Evolutionary conservation across 805 yeast genomes (phyloP).

Genomic region (Candida pseudofarinosa): DNA sequence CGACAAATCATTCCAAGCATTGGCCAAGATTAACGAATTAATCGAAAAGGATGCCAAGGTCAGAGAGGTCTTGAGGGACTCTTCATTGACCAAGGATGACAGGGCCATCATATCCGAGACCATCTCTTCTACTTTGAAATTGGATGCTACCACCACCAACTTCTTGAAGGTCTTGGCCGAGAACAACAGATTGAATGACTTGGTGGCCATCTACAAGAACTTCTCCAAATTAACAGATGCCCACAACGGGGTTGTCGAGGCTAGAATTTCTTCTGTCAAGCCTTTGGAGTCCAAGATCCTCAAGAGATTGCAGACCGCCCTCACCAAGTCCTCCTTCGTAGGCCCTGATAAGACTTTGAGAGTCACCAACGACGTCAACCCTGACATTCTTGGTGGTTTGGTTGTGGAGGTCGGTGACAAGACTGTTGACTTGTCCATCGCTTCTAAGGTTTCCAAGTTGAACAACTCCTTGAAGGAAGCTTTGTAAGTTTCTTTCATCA

Average conservation of each 20-base stretch:
- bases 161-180: slow-evolving; percentile 83
- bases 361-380: slow-evolving; percentile 77
- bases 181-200: slow-evolving; percentile 83
- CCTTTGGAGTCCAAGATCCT: slow-evolving; percentile 79
- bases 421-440: slow-evolving; percentile 89
- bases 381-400: slow-evolving; percentile 93
- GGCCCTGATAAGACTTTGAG: slow-evolving; percentile 84
- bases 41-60: slow-evolving; percentile 63
- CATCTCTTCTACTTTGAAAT: slow-evolving; percentile 43
- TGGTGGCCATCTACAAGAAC: slow-evolving; percentile 62
- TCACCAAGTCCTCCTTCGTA: slow-evolving; percentile 73
- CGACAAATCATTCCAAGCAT: slow-evolving; percentile 64
- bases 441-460: slow-evolving; percentile 79
- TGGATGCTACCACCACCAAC: slow-evolving; percentile 73
- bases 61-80: slow-evolving; percentile 63
- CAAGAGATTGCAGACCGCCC: slow-evolving; percentile 72
- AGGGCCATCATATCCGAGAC: slow-evolving; percentile 67
- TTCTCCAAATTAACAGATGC: slow-evolving; percentile 81
- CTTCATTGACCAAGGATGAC: slow-evolving; percentile 74
- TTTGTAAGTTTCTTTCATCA: slow-evolving; percentile 46
- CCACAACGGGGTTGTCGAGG: slow-evolving; percentile 87
- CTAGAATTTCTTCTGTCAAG: slow-evolving; percentile 82
- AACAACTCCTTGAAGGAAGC: slow-evolving; percentile 87
- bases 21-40: slow-evolving; percentile 52
- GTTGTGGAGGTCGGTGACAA: slow-evolving; percentile 94